These are phyloP conservation scores for Cladosporium sp. DNA, from an alignment of 2,329 filamentous ascomycete species.

Conservation along the genomic window DNA sequence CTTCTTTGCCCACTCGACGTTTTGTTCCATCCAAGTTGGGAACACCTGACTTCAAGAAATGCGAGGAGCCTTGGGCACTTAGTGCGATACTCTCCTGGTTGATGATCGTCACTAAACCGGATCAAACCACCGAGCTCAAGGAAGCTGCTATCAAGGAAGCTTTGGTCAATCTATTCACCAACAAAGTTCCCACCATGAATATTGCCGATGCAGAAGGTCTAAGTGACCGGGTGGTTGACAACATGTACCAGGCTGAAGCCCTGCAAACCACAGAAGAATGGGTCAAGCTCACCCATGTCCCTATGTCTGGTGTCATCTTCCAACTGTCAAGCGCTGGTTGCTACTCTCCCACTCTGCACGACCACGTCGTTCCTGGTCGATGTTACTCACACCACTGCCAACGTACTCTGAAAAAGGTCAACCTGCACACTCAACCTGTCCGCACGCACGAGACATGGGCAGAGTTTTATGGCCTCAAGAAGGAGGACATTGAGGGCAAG, in stretches of 20 bases:
- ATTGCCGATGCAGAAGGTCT: constrained; percentile 91
- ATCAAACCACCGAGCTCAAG: constrained; percentile 84
- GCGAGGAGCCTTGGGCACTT: constrained; percentile 85
- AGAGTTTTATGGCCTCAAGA: constrained; percentile 78
- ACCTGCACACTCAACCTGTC: constrained; percentile 68
- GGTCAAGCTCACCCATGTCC: constrained; percentile 82
- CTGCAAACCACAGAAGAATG: constrained; percentile 90
- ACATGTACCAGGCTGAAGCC: constrained; percentile 74
- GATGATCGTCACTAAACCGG: constrained; percentile 66
- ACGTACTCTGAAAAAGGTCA: constrained; percentile 89
- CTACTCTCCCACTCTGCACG: constrained; percentile 79
- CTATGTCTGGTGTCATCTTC: constrained; percentile 84
- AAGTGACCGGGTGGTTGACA: constrained; percentile 68
- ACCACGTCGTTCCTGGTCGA: constrained; percentile 61
- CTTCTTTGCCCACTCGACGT: constrained; percentile 72
- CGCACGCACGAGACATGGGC: constrained; percentile 78
- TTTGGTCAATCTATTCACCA: constrained; percentile 80
- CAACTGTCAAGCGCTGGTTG: constrained; percentile 89
- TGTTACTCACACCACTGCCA: constrained; percentile 96
- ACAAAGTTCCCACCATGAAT: constrained; percentile 97
- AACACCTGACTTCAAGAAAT: constrained; percentile 74
- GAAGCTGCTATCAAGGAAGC: constrained; percentile 81
- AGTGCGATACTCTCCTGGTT: constrained; percentile 86
- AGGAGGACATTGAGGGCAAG: constrained; percentile 65
- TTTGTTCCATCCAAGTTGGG: constrained; percentile 84